phyloP scores from a whole-genome alignment of 106 monocot species.

The Acorus gramineus region DNA sequence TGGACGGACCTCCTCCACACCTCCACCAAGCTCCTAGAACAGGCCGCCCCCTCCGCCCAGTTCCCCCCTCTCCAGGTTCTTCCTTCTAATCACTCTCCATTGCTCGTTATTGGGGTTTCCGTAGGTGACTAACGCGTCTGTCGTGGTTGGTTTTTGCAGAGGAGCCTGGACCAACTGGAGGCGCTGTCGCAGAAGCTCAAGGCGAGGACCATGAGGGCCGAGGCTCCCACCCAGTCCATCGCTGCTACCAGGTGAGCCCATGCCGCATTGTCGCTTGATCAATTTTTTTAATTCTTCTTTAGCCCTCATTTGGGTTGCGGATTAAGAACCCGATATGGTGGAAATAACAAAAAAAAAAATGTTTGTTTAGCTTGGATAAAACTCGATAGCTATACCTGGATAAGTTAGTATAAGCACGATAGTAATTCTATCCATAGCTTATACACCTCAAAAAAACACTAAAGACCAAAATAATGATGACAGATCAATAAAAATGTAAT shows the following conservation, averaged over 20 bases:
- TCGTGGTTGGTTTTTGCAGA: slow-evolving; percentile 25
- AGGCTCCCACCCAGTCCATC: slow-evolving; percentile 70
- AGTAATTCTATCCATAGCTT: too few relatives aligned
- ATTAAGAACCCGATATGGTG: too few relatives aligned
- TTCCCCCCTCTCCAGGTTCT: slow-evolving; percentile 89
- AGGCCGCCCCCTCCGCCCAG: slow-evolving; percentile 73
- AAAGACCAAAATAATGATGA: too few relatives aligned
- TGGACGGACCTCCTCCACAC: slow-evolving; percentile 91
- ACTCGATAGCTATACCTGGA: too few relatives aligned
- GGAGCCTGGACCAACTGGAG: slow-evolving; percentile 91
- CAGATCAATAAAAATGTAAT: too few relatives aligned
- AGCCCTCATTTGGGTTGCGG: too few relatives aligned
- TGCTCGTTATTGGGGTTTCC: not conserved
- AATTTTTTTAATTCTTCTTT: not conserved
- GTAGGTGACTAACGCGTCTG: not conserved
- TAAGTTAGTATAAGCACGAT: too few relatives aligned
- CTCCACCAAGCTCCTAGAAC: slow-evolving; percentile 88
- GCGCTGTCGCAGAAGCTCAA: slow-evolving; percentile 87
- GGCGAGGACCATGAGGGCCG: slow-evolving; percentile 62
- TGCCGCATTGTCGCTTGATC: not conserved
- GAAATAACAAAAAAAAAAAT: too few relatives aligned
- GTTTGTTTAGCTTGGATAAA: too few relatives aligned
- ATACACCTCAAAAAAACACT: too few relatives aligned
- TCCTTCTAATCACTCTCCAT: not conserved
- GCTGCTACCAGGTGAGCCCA: slow-evolving; percentile 67